Evolutionary conservation across 2,329 filamentous ascomycete species (phyloP), one percentile per base, ranked within the genome.

Genomic region (Dothideomycetes sp.): DNA sequence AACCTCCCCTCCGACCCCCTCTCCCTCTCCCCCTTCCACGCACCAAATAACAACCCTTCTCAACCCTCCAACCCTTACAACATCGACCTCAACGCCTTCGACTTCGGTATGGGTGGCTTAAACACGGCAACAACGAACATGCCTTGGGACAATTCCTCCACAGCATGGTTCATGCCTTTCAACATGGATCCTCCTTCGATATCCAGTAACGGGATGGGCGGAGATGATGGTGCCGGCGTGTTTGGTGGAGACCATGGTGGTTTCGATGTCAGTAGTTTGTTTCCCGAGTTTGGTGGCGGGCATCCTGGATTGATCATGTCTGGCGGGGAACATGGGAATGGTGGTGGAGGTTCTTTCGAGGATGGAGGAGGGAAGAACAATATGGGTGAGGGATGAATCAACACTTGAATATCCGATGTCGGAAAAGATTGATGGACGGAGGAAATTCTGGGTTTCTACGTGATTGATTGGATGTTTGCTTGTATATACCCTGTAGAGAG

Each of bases 101-200:
- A 44, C n/a, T 31, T 44, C 13, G 45, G 35, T 20, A 44, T 45
- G 41, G 36, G 20, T n/a, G 44, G 33, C 55, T 45, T 40, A 15
- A 52, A 50, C 22, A n/a, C n/a, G n/a, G n/a, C n/a, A n/a, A n/a
- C n/a, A n/a, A n/a, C n/a, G n/a, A 52, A 51, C 45, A 57, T 29
- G 15, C 10, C 29, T 22, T 40, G 37, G 37, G 15, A 33, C 22
- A 22, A 69, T 44, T 63, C 64, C 1, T 64, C 61, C 32, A 81
- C 80, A 38, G 84, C 83, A 4, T 96, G 88, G 84, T 94, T 93
- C 60, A 79, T 94, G 68, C 86, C 88, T 1, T 94, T 94, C 62
- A 93, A 94, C 56, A 78, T 94, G 62, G 84, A 91, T 44, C 84
- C 86, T 15, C 78, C 83, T 0, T 52, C 50, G 2, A 47, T 58